Evolutionary conservation across 495 filamentous ascomycete genomes (phyloP).

Genomic region (Aspergillus panamensis): DNA sequence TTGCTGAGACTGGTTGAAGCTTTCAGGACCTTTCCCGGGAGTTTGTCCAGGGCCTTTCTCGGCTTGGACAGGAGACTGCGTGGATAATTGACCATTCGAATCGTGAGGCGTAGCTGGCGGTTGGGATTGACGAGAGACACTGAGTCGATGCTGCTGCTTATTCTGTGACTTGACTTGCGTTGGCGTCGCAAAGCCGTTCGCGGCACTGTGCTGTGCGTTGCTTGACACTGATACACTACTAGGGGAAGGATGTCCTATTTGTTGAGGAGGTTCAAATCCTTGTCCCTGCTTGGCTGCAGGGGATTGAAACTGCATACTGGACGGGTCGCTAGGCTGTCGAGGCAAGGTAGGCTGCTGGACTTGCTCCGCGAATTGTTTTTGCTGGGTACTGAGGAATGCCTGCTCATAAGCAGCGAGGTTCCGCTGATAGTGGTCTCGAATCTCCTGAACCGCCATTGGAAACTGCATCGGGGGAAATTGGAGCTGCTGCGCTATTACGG

Average conservation of each 20-base stretch:
- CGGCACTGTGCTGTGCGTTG: slow-evolving; percentile 31
- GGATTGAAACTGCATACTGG: slow-evolving; percentile 40
- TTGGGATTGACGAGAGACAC: slow-evolving; percentile 39
- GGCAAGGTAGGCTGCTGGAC: slow-evolving; percentile 51
- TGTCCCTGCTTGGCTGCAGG: slow-evolving; percentile 33
- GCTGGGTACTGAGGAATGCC: slow-evolving; percentile 59
- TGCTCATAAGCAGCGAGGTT: slow-evolving; percentile 74
- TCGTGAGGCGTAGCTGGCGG: slow-evolving; percentile 34
- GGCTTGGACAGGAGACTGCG: slow-evolving; percentile 35
- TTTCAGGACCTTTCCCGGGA: slow-evolving; percentile 43
- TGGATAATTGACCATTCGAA: slow-evolving; percentile 29
- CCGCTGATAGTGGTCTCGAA: slow-evolving; percentile 68
- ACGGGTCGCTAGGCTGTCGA: slow-evolving; percentile 37
- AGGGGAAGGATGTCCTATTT: slow-evolving; percentile 38
- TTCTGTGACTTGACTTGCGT: slow-evolving; percentile 38
- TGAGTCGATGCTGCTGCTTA: slow-evolving; percentile 38
- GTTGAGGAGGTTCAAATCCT: slow-evolving; percentile 35
- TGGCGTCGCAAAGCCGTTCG: slow-evolving; percentile 46
- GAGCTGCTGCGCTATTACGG: slow-evolving; percentile 61
- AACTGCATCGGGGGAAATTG: slow-evolving; percentile 64
- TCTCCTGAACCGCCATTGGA: slow-evolving; percentile 60
- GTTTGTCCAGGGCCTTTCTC: slow-evolving; percentile 35
- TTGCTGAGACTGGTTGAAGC: slow-evolving; percentile 44
- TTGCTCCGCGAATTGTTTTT: slow-evolving; percentile 48
- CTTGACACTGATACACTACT: slow-evolving; percentile 30